phyloP scores from a whole-genome alignment of 2,329 filamentous ascomycete genomes.

The Teratosphaeria destructans region DNA sequence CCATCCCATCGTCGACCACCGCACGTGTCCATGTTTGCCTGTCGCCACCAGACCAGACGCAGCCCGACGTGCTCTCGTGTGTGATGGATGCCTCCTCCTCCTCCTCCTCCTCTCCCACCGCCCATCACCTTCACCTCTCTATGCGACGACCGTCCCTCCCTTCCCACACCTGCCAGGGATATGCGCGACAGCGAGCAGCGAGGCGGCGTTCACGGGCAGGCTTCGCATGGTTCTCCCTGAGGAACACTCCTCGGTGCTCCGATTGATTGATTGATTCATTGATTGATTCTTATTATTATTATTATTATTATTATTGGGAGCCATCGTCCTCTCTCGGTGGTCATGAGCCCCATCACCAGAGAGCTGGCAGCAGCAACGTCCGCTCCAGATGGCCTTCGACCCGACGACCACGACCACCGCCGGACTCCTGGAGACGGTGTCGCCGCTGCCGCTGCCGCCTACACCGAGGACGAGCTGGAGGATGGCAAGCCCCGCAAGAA shows the following conservation, averaged over 20 bases:
- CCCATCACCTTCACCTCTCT: background rate
- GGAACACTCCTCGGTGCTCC: background rate
- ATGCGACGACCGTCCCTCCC: background rate
- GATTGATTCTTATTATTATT: no score
- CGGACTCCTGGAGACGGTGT: constrained; percentile 2
- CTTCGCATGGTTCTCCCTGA: background rate
- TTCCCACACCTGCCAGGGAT: background rate
- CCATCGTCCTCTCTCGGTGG: background rate
- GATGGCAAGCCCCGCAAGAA: constrained; percentile 23
- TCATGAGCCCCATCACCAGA: background rate
- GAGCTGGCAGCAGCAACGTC: background rate
- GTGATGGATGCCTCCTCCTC: background rate
- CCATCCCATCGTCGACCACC: background rate
- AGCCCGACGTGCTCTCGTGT: background rate
- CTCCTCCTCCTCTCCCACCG: background rate
- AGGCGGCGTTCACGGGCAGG: background rate
- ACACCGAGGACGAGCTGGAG: constrained; percentile 15
- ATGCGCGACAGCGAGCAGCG: background rate
- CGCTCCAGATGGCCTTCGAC: background rate
- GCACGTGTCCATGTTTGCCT: background rate
- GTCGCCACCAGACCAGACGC: background rate
- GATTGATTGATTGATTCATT: background rate
- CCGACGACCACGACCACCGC: background rate
- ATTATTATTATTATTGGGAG: no score
- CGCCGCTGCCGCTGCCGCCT: constrained; percentile 8